phyloP scores from a whole-genome alignment of 2,329 filamentous ascomycete species.

The Claviceps spartinae region DNA sequence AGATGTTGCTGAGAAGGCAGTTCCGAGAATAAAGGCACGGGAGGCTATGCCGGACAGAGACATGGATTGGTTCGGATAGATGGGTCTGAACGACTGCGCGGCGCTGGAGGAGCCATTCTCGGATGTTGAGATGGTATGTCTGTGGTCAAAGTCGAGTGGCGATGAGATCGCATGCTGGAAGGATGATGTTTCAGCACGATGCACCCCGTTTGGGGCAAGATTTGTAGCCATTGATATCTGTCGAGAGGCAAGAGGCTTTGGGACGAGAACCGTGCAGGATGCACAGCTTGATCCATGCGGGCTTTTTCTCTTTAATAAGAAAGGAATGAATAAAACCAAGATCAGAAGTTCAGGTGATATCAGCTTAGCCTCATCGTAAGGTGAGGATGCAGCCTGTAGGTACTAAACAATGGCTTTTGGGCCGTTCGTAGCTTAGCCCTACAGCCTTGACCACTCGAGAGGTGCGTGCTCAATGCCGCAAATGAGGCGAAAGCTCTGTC shows the following conservation, averaged over 20 bases:
- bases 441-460: background rate
- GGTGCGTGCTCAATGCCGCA: too few relatives aligned
- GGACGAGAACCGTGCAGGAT: background rate
- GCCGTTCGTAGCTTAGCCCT: background rate
- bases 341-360: background rate
- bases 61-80: constrained; percentile 35
- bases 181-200: background rate
- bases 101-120: background rate
- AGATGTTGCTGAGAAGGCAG: constrained; percentile 24
- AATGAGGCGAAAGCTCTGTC: too few relatives aligned
- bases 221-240: background rate
- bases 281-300: background rate
- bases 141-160: constrained; percentile 1
- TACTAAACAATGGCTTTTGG: background rate
- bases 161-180: background rate
- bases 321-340: background rate
- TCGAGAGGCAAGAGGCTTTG: background rate
- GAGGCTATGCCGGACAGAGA: constrained; percentile 47
- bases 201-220: background rate
- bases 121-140: background rate
- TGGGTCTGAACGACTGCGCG: background rate
- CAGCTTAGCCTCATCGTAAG: background rate
- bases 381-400: background rate
- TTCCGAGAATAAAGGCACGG: constrained; percentile 42
- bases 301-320: background rate